phyloP scores from a whole-genome alignment of 768 basidiomycete species.

The Leucocoprinus sp. region DNA sequence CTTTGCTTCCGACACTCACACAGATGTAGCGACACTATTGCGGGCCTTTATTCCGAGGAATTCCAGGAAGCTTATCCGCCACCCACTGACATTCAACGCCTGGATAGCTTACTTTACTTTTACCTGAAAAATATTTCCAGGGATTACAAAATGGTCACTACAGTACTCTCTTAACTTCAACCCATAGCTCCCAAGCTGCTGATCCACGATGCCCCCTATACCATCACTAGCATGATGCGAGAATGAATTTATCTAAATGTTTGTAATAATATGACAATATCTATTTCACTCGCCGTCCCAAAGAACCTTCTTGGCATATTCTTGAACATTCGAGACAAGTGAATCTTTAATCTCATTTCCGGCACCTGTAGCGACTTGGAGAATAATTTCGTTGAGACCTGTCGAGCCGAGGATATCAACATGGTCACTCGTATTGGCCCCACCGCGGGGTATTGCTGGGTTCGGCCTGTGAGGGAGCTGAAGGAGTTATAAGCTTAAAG shows the following conservation, averaged over 20 bases:
- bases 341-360: constrained; percentile 63
- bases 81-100: constrained; percentile 10
- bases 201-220: not conserved
- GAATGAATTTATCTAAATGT: too few species aligned
- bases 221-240: too few species aligned
- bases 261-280: too few species aligned
- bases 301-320: constrained; percentile 62
- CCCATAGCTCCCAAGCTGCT: not conserved
- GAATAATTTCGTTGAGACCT: constrained; percentile 79
- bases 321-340: constrained; percentile 70
- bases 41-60: constrained; percentile 12
- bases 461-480: constrained; percentile 78
- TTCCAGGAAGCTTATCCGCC: constrained; percentile 15
- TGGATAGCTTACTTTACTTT: constrained; percentile 18
- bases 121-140: constrained; percentile 18
- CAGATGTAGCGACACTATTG: constrained; percentile 3
- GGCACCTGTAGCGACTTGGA: constrained; percentile 82
- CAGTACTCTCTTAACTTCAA: constrained; percentile 3
- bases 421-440: constrained; percentile 87
- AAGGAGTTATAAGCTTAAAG: constrained; percentile 5
- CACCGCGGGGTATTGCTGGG: constrained; percentile 71
- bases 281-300: constrained; percentile 95
- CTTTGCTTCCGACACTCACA: not conserved
- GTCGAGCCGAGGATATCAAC: constrained; percentile 80
- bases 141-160: constrained; percentile 14